Evolutionary conservation across 352 stramenopile genomes (phyloP).

Genomic region (Phytophthora pseudosyringae): DNA sequence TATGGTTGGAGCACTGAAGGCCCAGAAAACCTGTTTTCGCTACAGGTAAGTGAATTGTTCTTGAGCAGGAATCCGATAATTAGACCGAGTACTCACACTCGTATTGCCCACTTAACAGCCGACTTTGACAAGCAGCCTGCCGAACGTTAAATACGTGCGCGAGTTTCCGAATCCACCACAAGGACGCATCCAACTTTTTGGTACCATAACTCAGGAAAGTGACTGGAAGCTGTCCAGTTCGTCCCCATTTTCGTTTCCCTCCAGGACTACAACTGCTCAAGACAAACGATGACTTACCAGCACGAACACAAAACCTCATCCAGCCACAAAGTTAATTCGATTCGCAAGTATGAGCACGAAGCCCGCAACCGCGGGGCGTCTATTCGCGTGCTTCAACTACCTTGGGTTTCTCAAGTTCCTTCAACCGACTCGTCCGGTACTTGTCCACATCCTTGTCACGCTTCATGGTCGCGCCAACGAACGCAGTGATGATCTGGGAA

Average conservation of each 20-base stretch:
- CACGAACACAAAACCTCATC: neutral
- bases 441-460: conserved; percentile 83
- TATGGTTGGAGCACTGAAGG: conserved; percentile 3
- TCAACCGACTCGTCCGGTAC: conserved; percentile 37
- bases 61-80: too few species aligned
- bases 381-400: conserved; percentile 22
- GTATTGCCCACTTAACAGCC: neutral
- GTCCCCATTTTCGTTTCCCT: conserved; percentile 33
- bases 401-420: conserved; percentile 18
- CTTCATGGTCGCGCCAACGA: conserved; percentile 82
- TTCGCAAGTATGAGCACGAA: neutral
- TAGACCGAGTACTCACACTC: conserved; percentile 12
- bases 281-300: conserved; percentile 44
- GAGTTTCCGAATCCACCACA: conserved; percentile 53
- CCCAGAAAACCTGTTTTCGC: conserved; percentile 29
- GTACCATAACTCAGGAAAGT: neutral
- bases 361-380: neutral
- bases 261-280: conserved; percentile 35
- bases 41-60: too few species aligned
- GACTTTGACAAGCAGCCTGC: conserved; percentile 14
- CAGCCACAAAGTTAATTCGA: neutral
- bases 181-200: conserved; percentile 45
- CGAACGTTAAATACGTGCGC: conserved; percentile 46
- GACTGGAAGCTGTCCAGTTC: conserved; percentile 17
- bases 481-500: conserved; percentile 77